These are phyloP conservation scores for Colletotrichum sp. DNA, from an alignment of 2,329 filamentous ascomycete species.

Conservation along the genomic window DNA sequence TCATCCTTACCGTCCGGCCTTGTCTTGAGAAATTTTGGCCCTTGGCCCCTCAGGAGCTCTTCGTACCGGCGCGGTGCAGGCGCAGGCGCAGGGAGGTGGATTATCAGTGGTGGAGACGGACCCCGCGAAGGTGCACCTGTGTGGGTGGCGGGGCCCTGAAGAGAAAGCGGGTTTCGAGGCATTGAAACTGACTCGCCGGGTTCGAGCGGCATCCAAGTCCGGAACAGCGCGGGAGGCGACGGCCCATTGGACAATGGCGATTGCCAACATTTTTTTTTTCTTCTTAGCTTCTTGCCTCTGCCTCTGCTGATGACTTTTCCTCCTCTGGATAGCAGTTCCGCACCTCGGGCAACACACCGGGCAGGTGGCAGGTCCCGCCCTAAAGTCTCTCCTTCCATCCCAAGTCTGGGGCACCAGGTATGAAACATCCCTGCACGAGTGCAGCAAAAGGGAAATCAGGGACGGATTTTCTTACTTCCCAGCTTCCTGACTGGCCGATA, in stretches of 20 bases:
- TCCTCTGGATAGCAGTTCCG: not conserved
- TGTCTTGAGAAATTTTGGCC: not conserved
- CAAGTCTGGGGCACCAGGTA: not conserved
- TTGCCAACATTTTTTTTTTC: not conserved
- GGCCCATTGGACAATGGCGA: constrained; percentile 13
- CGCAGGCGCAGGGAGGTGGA: constrained; percentile 8
- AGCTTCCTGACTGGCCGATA: not conserved
- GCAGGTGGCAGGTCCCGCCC: not conserved
- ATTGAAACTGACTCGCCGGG: constrained; percentile 19
- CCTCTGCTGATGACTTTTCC: not conserved
- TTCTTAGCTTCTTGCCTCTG: not conserved
- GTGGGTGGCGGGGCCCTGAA: constrained; percentile 17
- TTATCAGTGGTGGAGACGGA: not conserved
- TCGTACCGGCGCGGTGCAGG: not conserved
- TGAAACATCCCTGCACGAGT: not conserved
- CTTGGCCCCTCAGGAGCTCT: not conserved
- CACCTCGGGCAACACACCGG: not conserved
- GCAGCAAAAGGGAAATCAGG: constrained; percentile 1
- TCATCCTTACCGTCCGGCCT: not conserved
- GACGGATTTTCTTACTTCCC: constrained; percentile 17
- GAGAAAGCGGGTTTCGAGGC: constrained; percentile 13
- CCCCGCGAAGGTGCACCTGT: constrained; percentile 5
- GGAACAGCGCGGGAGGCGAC: not conserved
- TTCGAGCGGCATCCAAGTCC: constrained; percentile 6
- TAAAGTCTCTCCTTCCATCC: not conserved